Evolutionary conservation across 345 rosid genomes (phyloP).

Genomic region (Dimocarpus longan): DNA sequence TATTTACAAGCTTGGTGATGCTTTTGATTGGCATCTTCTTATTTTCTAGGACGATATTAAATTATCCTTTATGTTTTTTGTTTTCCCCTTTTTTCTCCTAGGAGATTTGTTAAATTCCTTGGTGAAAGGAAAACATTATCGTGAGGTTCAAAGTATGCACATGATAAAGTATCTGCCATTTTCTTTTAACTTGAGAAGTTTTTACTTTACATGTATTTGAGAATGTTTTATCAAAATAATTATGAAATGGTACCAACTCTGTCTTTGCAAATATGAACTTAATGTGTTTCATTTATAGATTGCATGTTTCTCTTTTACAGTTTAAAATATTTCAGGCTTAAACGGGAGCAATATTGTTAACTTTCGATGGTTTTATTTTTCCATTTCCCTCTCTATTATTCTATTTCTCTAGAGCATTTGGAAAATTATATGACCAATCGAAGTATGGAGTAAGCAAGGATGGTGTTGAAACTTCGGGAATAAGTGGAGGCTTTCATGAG

Average conservation of each 20-base stretch:
- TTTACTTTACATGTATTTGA: background rate
- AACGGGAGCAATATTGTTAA: background rate
- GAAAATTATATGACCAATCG: conserved; percentile 88
- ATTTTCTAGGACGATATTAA: conserved; percentile 9
- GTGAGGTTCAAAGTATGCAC: conserved; percentile 65
- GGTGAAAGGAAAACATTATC: conserved; percentile 76
- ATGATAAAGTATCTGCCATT: background rate
- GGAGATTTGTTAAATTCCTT: conserved; percentile 84
- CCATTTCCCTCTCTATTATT: background rate
- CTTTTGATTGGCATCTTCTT: background rate
- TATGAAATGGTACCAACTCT: background rate
- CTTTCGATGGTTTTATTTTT: conserved; percentile 4
- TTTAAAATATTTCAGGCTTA: background rate
- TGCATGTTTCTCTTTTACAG: background rate
- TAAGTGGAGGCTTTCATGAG: conserved; percentile 72
- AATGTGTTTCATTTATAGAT: background rate
- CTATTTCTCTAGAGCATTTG: conserved; percentile 93
- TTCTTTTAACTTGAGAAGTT: background rate
- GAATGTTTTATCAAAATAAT: background rate
- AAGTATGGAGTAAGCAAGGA: conserved; percentile 68
- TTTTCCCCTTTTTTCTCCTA: conserved; percentile 26
- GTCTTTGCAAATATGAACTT: background rate
- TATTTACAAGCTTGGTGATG: conserved; percentile 3
- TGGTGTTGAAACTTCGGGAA: conserved; percentile 53
- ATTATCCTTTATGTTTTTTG: conserved; percentile 15